These are phyloP conservation scores for Phymatotrichopsis omnivora DNA, from an alignment of 2,329 filamentous ascomycete species.

Conservation along the genomic window DNA sequence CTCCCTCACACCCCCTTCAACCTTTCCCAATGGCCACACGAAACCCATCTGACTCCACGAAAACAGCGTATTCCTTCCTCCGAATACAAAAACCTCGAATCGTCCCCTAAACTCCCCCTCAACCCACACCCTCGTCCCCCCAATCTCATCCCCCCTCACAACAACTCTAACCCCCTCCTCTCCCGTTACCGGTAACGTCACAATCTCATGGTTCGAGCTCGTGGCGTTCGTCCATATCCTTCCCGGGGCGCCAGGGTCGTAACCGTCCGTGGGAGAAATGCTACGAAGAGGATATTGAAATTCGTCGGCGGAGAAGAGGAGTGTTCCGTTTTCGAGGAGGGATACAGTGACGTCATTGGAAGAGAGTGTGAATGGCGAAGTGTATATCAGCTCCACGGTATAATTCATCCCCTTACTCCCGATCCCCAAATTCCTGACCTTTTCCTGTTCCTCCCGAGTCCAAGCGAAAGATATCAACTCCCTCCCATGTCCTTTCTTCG, in stretches of 20 bases:
- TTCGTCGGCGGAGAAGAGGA: constrained; percentile 40
- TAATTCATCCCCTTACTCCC: constrained; percentile 42
- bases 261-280: constrained; percentile 38
- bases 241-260: constrained; percentile 41
- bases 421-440: constrained; percentile 29
- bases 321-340: constrained; percentile 34
- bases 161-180: constrained; percentile 11
- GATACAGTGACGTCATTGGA: constrained; percentile 39
- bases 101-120: constrained; percentile 40
- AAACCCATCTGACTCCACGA: constrained; percentile 50
- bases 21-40: constrained; percentile 41
- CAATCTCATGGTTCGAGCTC: constrained; percentile 39
- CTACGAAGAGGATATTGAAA: constrained; percentile 43
- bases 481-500: constrained; percentile 28
- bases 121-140: constrained; percentile 44
- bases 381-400: constrained; percentile 36
- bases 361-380: constrained; percentile 40
- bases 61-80: constrained; percentile 43
- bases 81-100: constrained; percentile 47
- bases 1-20: constrained; percentile 32
- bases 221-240: constrained; percentile 45
- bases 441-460: constrained; percentile 7
- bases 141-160: constrained; percentile 39
- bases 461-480: constrained; percentile 37
- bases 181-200: constrained; percentile 34